Conservation (phyloP, 1,284 basidiomycete species). For the Schizophyllum commune region DNA sequence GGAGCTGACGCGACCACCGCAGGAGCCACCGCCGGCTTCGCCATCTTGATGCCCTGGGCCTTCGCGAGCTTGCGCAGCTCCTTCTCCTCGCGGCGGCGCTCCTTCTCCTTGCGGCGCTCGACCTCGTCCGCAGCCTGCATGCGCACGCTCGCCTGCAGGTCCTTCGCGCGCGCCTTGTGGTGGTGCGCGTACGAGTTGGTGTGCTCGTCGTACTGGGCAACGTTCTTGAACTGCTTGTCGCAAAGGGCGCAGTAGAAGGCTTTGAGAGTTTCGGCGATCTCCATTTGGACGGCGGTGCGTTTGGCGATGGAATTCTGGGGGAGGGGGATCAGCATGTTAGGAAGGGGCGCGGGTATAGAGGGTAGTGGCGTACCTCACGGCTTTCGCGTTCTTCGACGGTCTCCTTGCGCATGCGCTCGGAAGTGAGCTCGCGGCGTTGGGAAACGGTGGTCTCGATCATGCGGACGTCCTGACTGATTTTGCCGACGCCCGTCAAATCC, state of each 20-base stretch:
- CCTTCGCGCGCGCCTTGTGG: conserved; percentile 68
- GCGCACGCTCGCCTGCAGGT: conserved; percentile 66
- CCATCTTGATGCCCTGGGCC: conserved; percentile 67
- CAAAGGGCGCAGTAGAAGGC: conserved; percentile 76
- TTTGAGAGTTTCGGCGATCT: conserved; percentile 57
- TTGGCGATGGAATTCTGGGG: conserved; percentile 59
- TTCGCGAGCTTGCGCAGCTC: conserved; percentile 73
- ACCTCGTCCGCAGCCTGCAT: conserved; percentile 52
- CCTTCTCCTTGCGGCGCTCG: conserved; percentile 73
- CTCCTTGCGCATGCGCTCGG: conserved; percentile 71
- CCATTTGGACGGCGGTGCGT: conserved; percentile 53
- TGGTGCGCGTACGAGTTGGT: conserved; percentile 80
- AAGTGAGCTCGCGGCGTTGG: conserved; percentile 68
- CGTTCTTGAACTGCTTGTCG: conserved; percentile 77
- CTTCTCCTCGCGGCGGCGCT: conserved; percentile 73
- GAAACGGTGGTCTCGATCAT: conserved; percentile 80
- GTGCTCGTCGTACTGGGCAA: conserved; percentile 79
- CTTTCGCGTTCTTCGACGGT: conserved; percentile 64
- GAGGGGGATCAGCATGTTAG: conserved; percentile 4
- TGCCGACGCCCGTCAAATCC: conserved; percentile 71
- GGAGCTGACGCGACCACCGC: conserved; percentile 9
- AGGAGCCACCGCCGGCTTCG: conserved; percentile 31
- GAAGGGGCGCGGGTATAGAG: background rate
- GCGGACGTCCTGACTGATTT: conserved; percentile 63
- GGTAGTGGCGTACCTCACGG: conserved; percentile 47